A percentile compares a stretch with the other conserved stretches of the same genome.
phyloP scores from a whole-genome alignment of 169 alveolate species.

The Eimeria maxima region DNA sequence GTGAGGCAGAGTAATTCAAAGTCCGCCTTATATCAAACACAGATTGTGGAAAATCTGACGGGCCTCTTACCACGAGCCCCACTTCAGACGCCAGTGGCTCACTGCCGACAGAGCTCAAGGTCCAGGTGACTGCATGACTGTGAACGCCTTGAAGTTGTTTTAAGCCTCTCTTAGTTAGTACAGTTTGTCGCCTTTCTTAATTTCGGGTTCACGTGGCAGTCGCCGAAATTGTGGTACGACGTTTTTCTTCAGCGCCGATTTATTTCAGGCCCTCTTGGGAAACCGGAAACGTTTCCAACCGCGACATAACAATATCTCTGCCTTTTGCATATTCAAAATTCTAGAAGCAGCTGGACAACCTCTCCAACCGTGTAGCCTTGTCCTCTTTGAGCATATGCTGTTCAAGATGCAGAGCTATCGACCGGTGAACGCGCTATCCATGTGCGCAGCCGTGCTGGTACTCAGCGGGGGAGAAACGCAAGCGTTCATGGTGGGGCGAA shows the following conservation, averaged over 20 bases:
- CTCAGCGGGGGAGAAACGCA: not conserved
- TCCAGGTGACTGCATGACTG: not conserved
- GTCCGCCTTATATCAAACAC: not conserved
- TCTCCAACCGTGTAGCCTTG: not conserved
- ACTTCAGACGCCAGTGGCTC: slow-evolving; percentile 22
- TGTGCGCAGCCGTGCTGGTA: slow-evolving; percentile 48
- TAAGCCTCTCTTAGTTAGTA: not conserved
- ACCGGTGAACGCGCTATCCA: not conserved
- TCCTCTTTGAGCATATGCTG: not conserved
- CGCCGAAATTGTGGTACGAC: not conserved
- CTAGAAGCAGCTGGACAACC: not conserved
- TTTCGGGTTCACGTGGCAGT: not conserved
- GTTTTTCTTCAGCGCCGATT: not conserved
- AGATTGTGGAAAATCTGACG: not conserved
- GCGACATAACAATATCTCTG: not conserved
- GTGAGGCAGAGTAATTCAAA: not conserved
- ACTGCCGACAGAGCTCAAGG: slow-evolving; percentile 33
- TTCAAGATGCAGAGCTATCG: slow-evolving; percentile 26
- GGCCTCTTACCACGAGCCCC: slow-evolving; percentile 47
- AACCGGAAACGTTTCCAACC: not conserved
- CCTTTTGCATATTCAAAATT: not conserved
- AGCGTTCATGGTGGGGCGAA: slow-evolving; percentile 40
- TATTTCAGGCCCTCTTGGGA: not conserved
- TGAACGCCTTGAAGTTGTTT: not conserved
- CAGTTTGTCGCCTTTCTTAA: not conserved